phyloP scores from a whole-genome alignment of 2,329 filamentous ascomycete genomes.

The Exophiala bonariae region DNA sequence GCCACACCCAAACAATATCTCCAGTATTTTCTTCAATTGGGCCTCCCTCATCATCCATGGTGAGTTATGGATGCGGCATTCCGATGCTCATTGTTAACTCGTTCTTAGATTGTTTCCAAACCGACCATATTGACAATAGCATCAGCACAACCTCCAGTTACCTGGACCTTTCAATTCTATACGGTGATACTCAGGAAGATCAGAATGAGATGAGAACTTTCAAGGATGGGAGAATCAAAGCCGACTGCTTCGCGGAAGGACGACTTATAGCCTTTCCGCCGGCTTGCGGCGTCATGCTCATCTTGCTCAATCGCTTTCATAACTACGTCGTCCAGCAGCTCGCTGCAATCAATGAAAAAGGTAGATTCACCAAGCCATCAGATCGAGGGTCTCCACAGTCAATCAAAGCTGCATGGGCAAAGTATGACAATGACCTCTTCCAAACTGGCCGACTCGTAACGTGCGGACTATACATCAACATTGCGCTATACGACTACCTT shows the following conservation, averaged over 20 bases:
- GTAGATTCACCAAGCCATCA: constrained; percentile 69
- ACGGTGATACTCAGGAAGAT: constrained; percentile 60
- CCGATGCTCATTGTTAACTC: background rate
- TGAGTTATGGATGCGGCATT: constrained; percentile 32
- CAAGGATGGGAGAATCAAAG: constrained; percentile 69
- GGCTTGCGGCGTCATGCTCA: constrained; percentile 67
- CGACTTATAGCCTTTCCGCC: constrained; percentile 70
- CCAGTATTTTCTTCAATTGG: constrained; percentile 71
- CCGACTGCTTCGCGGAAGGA: constrained; percentile 71
- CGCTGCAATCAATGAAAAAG: constrained; percentile 80
- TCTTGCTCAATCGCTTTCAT: constrained; percentile 77
- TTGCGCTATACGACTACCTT: constrained; percentile 75
- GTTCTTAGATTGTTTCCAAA: constrained; percentile 66
- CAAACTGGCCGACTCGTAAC: constrained; percentile 76
- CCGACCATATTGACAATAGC: constrained; percentile 60
- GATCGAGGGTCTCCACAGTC: constrained; percentile 52
- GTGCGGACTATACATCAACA: constrained; percentile 74
- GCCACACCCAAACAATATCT: constrained; percentile 69
- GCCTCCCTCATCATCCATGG: constrained; percentile 73
- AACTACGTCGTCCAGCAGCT: constrained; percentile 81
- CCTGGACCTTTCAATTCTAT: constrained; percentile 69
- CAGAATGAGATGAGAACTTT: constrained; percentile 60
- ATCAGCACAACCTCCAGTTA: constrained; percentile 70
- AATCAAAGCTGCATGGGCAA: constrained; percentile 56
- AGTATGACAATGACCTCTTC: constrained; percentile 76